Base-by-base conservation (phyloP, 169 alveolate species). In the Plasmodium yoelii region DNA sequence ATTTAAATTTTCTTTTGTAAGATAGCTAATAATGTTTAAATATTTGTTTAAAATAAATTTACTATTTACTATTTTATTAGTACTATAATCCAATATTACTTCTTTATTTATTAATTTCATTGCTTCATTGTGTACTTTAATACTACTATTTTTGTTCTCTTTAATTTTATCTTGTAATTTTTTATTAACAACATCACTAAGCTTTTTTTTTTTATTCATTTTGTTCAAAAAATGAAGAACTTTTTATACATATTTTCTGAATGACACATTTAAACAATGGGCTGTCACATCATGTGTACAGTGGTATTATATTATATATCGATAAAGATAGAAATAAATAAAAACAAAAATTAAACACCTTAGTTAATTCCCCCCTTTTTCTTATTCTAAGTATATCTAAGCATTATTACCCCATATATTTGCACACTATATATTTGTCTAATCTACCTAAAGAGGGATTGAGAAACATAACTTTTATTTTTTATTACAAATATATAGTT, bases 1-100 rank as follows among this genome's bases (percentile, higher is more conserved):
- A 53, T 80, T 67, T 80, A 80, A 39, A 80, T 80, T 80, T 67
- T 80, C 90, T 71, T 67, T 80, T 49, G 56, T 80, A 46, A 80
- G 49, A 80, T 67, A 59, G 19, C 51, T 80, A 44, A 80, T 80
- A 15, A 80, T 68, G 39, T 44, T 80, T 68, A 80, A 67, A 80
- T 80, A 80, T 42, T 65, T 80, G 55, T 61, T 80, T 49, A 80
- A 80, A 53, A 80, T 67, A 46, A 39, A 55, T 80, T 80, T 80
- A 13, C 28, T 72, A 67, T 80, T 80, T 61, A 53, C 82, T 59
- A 55, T 64, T 80, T 80, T 28, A 65, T 80, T 80, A 53, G 90
- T 80, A 71, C 69, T 44, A 65, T 80, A 80, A 56, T 80, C 84
- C 26, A 65, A 18, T 65, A 80, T 67, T 53, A 80, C 22, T 67